A percentile compares a stretch with the other conserved stretches of the same genome.
Evolutionary conservation across 2,329 filamentous ascomycete genomes (phyloP).

Genomic region (Parastagonospora avenae): DNA sequence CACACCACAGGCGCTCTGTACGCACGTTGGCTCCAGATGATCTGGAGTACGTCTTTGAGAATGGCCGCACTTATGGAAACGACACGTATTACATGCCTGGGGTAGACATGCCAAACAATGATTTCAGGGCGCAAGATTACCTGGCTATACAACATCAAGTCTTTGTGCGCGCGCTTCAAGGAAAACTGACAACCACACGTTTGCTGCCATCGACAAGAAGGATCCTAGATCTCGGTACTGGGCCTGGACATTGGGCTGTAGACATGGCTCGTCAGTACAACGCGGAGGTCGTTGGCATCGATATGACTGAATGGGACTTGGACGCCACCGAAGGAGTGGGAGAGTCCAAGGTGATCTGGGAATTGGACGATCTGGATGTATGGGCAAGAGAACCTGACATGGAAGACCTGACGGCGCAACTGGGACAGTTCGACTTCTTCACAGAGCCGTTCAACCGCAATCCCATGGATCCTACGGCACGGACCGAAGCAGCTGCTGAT

Average conservation of each 20-base stretch:
- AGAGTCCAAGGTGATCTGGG: constrained; percentile 37
- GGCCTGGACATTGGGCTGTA: constrained; percentile 57
- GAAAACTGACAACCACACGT: constrained; percentile 43
- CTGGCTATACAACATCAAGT: constrained; percentile 67
- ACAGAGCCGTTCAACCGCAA: constrained; percentile 26
- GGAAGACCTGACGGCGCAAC: constrained; percentile 30
- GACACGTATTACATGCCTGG: constrained; percentile 69
- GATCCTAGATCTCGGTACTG: constrained; percentile 53
- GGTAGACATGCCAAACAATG: constrained; percentile 36
- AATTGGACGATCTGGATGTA: constrained; percentile 46
- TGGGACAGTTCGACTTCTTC: constrained; percentile 32
- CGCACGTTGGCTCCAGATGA: constrained; percentile 51
- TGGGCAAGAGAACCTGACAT: constrained; percentile 35
- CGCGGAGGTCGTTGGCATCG: constrained; percentile 56
- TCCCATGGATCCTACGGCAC: constrained; percentile 17
- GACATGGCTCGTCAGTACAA: constrained; percentile 51
- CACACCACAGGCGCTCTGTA: constrained; percentile 36
- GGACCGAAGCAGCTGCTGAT: neutral
- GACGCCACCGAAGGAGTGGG: constrained; percentile 51
- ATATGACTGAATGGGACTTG: constrained; percentile 56
- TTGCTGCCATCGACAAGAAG: constrained; percentile 30
- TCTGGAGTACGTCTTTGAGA: constrained; percentile 63
- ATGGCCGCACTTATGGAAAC: constrained; percentile 67
- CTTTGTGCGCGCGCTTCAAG: constrained; percentile 53
- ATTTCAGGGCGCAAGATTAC: constrained; percentile 68